Percentiles rank a stretch among this genome's conserved stretches.
Evolutionary conservation across 305 asterid species (phyloP).

Genomic region (Fraxinus ornus): DNA sequence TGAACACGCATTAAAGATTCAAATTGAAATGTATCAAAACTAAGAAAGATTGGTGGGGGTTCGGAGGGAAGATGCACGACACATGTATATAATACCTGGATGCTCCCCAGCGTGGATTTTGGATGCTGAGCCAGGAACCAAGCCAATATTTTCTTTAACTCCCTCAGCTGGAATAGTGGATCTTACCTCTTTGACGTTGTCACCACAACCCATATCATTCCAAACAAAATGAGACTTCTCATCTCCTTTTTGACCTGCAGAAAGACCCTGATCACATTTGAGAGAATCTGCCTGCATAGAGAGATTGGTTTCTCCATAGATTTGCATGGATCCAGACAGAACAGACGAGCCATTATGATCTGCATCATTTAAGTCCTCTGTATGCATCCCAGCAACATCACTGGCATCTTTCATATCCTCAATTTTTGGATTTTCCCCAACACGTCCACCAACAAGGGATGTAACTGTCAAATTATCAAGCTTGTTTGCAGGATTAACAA

Average conservation of each 20-base stretch:
- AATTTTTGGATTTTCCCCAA: slow-evolving; percentile 33
- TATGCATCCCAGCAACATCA: slow-evolving; percentile 28
- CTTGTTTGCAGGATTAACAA: slow-evolving; percentile 28
- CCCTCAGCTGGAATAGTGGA: slow-evolving; percentile 35
- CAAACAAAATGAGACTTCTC: slow-evolving; percentile 36
- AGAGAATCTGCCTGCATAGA: slow-evolving; percentile 33
- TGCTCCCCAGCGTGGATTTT: slow-evolving; percentile 27
- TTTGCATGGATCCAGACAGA: slow-evolving; percentile 37
- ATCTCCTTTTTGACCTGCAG: slow-evolving; percentile 32
- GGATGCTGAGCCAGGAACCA: slow-evolving; percentile 36
- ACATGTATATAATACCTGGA: slow-evolving; percentile 40
- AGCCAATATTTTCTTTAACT: slow-evolving; percentile 34
- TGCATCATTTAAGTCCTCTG: slow-evolving; percentile 35
- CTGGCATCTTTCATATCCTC: slow-evolving; percentile 34
- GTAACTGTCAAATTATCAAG: slow-evolving; percentile 25
- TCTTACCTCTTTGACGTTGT: slow-evolving; percentile 30
- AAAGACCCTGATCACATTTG: slow-evolving; percentile 32
- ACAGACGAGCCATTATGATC: slow-evolving; percentile 29
- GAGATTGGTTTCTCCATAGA: slow-evolving; percentile 29
- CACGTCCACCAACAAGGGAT: slow-evolving; percentile 29
- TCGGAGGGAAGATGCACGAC: neutral
- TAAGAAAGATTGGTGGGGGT: neutral
- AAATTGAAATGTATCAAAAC: slow-evolving; percentile 6
- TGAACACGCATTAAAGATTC: neutral
- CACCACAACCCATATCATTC: slow-evolving; percentile 33